These are phyloP conservation scores for Ilyonectria destructans DNA, from an alignment of 2,329 filamentous ascomycete species.

Conservation along the genomic window DNA sequence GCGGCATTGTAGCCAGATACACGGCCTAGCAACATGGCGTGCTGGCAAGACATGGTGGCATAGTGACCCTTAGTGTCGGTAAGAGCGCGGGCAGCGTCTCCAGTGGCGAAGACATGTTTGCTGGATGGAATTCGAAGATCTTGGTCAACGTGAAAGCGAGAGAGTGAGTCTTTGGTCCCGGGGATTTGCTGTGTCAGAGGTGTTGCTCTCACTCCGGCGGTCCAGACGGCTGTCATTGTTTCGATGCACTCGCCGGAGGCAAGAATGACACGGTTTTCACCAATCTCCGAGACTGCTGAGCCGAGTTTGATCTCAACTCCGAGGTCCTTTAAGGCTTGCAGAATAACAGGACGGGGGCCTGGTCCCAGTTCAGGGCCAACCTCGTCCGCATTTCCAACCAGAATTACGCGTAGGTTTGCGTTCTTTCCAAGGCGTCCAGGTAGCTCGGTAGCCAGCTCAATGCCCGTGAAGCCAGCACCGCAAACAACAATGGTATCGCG, in stretches of 20 bases:
- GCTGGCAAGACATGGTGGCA: slow-evolving; percentile 59
- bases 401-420: slow-evolving; percentile 36
- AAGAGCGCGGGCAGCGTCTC: slow-evolving; percentile 52
- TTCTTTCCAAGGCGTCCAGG: slow-evolving; percentile 44
- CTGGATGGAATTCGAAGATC: slow-evolving; percentile 18
- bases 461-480: slow-evolving; percentile 56
- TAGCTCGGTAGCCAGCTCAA: slow-evolving; percentile 52
- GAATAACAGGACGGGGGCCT: slow-evolving; percentile 53
- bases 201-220: slow-evolving; percentile 54
- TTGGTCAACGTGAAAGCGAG: slow-evolving; percentile 24
- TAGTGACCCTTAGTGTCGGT: slow-evolving; percentile 49
- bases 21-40: slow-evolving; percentile 56
- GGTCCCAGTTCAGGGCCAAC: slow-evolving; percentile 55
- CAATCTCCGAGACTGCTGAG: slow-evolving; percentile 46
- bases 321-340: slow-evolving; percentile 49
- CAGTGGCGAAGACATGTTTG: slow-evolving; percentile 44
- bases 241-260: slow-evolving; percentile 53
- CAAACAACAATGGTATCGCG: slow-evolving; percentile 56
- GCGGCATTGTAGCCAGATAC: slow-evolving; percentile 54
- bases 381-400: slow-evolving; percentile 50
- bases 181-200: slow-evolving; percentile 54
- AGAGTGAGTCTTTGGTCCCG: slow-evolving; percentile 45
- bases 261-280: slow-evolving; percentile 45
- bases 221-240: slow-evolving; percentile 56
- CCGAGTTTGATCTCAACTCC: slow-evolving; percentile 52